phyloP scores from a whole-genome alignment of 208 protist genomes.

The Pavlovales sp. region DNA sequence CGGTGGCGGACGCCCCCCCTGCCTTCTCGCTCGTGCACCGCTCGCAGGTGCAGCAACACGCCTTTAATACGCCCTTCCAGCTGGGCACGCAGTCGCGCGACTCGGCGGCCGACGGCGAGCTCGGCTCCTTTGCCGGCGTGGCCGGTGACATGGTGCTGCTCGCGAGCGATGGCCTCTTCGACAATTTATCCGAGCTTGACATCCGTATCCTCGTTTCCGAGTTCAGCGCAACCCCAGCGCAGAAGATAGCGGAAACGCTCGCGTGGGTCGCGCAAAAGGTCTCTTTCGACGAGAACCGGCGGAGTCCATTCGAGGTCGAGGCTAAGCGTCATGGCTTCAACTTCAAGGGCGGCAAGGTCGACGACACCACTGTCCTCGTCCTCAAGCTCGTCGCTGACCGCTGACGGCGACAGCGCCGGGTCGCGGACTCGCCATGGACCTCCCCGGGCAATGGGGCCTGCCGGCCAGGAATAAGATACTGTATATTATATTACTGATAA shows the following conservation, averaged over 20 bases:
- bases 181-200: background rate
- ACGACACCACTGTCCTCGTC: background rate
- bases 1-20: no score
- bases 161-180: constrained; percentile 20
- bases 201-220: background rate
- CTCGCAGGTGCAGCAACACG: background rate
- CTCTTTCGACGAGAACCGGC: background rate
- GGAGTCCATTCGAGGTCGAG: background rate
- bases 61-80: background rate
- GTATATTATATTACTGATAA: no score
- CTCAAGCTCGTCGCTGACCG: no score
- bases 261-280: background rate
- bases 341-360: background rate
- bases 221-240: no score
- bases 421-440: no score
- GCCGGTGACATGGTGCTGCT: background rate
- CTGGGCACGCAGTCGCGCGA: background rate
- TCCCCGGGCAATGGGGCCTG: no score
- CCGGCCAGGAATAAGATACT: no score
- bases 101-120: background rate
- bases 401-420: no score
- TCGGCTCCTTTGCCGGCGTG: background rate
- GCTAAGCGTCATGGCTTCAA: background rate
- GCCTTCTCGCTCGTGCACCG: background rate
- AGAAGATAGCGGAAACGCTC: background rate